Base-by-base conservation (phyloP, 352 stramenopile species). In the Phytophthora pini region DNA sequence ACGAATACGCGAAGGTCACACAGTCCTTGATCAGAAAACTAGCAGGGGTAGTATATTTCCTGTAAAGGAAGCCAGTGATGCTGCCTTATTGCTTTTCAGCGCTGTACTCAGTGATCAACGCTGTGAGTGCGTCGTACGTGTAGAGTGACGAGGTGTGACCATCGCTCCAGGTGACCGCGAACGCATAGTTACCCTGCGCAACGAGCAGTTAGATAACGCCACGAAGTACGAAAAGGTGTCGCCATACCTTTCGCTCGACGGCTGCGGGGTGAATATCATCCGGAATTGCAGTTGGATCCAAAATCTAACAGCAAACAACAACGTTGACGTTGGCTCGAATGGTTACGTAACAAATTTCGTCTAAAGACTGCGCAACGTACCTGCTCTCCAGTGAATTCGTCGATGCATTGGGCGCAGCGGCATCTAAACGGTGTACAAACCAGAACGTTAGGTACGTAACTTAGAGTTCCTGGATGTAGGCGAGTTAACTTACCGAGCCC, bases 161-260 rank as follows among this genome's bases (percentile, higher is more conserved):
- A 73, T 99, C 97, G 50, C 89, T 98, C 97, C 97, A 99, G 52
- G 96, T 91, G 26, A 99, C 93, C 6, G 91, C 93, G 24, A 99
- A 92, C 12, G 97, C 97, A 89, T 99, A 99, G 70, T 99, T 99
- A 54, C 98, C 98, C 72, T 97, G 85, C 3, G 31, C 31, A 36
- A 39, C 39, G 46, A 20, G 46, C 26, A 64, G 2, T 64, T 46
- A 72, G 50, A 49, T 11, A 13, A 6, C 12, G 44, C 24, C 39
- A 10, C 34, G 44, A 11, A 62, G 32, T 15, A 34, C 13, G 62
- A 29, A 12, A 22, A 6, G n/a, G 27, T 9, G 31, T 6, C 27
- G 38, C 27, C 41, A 45, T 54, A 95, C 87, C 77, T 96, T 96
- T 13, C 87, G 84, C 55, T 96, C 82, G 20, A 96, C 87, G 31